Evolutionary conservation across 2,329 filamentous ascomycete species (phyloP), one percentile per base, ranked within the genome.

Genomic region (Esteya vermicola): DNA sequence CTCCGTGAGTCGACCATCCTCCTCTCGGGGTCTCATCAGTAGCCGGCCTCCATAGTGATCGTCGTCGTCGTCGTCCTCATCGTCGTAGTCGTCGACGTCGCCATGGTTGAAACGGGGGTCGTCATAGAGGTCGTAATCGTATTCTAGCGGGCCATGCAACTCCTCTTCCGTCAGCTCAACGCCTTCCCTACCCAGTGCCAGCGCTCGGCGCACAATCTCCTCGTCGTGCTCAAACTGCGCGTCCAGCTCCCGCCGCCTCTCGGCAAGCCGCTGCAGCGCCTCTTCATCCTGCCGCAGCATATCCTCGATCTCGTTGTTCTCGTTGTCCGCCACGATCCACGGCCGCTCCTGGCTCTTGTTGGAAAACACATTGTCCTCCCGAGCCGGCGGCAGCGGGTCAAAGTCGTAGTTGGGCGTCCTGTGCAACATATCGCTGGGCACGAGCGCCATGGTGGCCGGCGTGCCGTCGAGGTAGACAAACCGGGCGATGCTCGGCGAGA

Each of bases 381-480:
- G 60, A 0, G 68, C 57, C 2, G 86, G 88, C 18, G 86, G 85
- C 13, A 94, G 62, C 2, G 85, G 85, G 53, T 94, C 88, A 19
- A 85, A 91, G 16, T 84, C 75, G 46, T 81, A 76, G 50, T 75
- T 86, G 3, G 78, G 77, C 35, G 76, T 65, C 26, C 68, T 63
- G 16, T 70, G 65, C 10, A 85, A 75, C 50, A 85, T 70, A 9
- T 63, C 59, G 2, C 68, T 65, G 1, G 86, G 84, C 7, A 91
- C 67, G 30, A 81, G 63, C 0, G 73, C 68, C 50, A 89, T 80
- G 19, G 93, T 68, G 2, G 68, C 62, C 1, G 79, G 81, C 4
- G 78, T 75, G 48, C 88, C 83, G 23, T 85, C 81, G 9, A 94
- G 68, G 43, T 88, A 78, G 19, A 85, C 73, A 53, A 93, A 83